These are phyloP conservation scores for Lunularia cruciata DNA, from an alignment of 225 moss, liverwort and hornwort genomes.

Conservation along the genomic window DNA sequence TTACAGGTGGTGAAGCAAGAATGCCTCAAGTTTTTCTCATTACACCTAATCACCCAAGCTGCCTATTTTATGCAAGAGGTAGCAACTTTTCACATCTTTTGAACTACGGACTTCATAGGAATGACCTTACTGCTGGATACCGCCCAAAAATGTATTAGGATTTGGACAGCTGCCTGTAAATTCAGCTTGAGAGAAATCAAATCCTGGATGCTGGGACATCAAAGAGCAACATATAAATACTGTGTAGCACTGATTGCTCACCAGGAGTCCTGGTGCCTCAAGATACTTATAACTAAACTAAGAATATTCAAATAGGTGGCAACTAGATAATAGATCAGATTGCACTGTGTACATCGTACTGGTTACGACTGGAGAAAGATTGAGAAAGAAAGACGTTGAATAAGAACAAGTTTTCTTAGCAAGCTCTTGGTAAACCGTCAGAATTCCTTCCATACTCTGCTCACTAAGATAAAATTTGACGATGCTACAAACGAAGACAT, in stretches of 20 bases:
- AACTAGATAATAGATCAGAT: no score
- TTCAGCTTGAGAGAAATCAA: slow-evolving; percentile 84
- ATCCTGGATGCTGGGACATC: slow-evolving; percentile 67
- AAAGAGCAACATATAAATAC: neutral
- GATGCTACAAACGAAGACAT: no score
- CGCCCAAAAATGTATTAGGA: slow-evolving; percentile 71
- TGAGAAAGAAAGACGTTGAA: no score
- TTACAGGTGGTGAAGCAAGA: neutral
- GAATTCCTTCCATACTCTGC: no score
- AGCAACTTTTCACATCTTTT: neutral
- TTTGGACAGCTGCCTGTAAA: slow-evolving; percentile 71
- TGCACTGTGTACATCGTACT: no score
- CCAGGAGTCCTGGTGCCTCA: no score
- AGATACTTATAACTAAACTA: no score
- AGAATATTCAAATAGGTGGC: no score
- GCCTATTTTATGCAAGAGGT: neutral
- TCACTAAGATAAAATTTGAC: no score
- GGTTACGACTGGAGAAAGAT: no score
- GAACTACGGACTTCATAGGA: neutral
- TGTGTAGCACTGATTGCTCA: neutral
- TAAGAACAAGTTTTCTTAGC: no score
- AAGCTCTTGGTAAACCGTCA: no score
- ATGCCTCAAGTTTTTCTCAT: neutral
- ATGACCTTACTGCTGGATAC: slow-evolving; percentile 48
- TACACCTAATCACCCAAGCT: neutral